Percentiles rank a stretch among this genome's conserved stretches.
Evolutionary conservation across 768 basidiomycete genomes (phyloP).

Genomic region (Rhodotorula babjevae): DNA sequence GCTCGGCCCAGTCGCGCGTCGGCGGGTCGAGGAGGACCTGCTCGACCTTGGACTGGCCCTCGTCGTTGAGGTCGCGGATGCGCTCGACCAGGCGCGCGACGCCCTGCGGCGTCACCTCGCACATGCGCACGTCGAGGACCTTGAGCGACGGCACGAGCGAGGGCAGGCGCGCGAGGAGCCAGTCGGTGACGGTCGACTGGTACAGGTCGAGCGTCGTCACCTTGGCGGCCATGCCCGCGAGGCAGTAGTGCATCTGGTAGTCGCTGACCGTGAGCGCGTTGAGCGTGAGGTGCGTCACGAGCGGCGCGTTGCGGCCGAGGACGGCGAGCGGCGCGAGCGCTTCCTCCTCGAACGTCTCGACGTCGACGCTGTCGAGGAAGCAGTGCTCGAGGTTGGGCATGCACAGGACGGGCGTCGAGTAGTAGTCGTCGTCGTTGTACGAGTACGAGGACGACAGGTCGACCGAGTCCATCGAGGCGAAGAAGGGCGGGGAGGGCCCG

Average conservation of each 20-base stretch:
- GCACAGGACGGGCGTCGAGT: constrained; percentile 21
- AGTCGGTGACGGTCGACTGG: constrained; percentile 16
- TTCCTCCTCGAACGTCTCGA: constrained; percentile 2
- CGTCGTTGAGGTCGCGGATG: constrained; percentile 1
- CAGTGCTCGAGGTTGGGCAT: constrained; percentile 13
- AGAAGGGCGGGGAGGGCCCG: constrained; percentile 20
- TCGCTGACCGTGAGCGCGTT: background rate
- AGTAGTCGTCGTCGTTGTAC: constrained; percentile 4
- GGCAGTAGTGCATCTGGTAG: constrained; percentile 1
- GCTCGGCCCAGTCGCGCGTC: background rate
- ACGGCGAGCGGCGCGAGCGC: background rate
- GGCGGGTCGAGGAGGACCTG: constrained; percentile 12
- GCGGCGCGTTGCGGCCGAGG: constrained; percentile 21
- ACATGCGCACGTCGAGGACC: constrained; percentile 20
- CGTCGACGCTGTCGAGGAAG: background rate
- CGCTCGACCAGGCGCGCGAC: constrained; percentile 35
- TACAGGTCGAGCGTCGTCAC: constrained; percentile 13
- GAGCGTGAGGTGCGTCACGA: constrained; percentile 1
- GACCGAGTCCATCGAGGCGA: background rate
- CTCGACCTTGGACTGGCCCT: constrained; percentile 10
- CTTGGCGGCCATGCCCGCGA: constrained; percentile 9
- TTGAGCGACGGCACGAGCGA: constrained; percentile 8
- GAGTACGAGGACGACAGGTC: background rate
- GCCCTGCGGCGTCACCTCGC: constrained; percentile 11
- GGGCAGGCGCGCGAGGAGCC: constrained; percentile 16